phyloP scores from a whole-genome alignment of 2,329 filamentous ascomycete genomes.

The Epichloe sp. region DNA sequence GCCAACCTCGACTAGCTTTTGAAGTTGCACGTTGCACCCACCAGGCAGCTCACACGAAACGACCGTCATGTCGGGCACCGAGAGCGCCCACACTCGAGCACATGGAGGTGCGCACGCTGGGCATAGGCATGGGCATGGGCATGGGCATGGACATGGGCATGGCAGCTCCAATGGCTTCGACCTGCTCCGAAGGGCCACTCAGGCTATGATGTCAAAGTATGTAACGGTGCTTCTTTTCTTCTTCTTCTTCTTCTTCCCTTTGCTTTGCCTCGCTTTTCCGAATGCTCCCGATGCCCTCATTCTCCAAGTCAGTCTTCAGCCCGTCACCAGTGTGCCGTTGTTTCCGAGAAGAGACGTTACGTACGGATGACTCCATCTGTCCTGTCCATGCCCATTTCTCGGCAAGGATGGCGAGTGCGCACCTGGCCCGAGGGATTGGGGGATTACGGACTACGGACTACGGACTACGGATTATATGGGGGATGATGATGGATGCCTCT shows the following conservation, averaged over 20 bases:
- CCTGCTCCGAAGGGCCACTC: conserved; percentile 46
- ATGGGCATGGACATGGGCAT: conserved; percentile 4
- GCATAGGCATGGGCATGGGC: conserved; percentile 2
- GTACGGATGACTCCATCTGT: too few relatives aligned
- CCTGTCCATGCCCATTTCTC: neutral
- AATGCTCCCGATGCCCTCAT: neutral
- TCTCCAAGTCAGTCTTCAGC: neutral
- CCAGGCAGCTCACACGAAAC: neutral
- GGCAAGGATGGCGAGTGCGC: neutral
- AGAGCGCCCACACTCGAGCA: conserved; percentile 18
- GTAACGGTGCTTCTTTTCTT: conserved; percentile 15
- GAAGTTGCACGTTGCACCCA: neutral
- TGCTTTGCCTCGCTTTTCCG: too few relatives aligned
- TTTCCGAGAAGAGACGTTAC: neutral
- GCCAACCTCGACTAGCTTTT: neutral
- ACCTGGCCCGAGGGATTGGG: neutral
- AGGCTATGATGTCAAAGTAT: conserved; percentile 51
- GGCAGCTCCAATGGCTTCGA: conserved; percentile 35
- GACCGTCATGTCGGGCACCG: conserved; percentile 35
- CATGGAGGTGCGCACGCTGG: conserved; percentile 10
- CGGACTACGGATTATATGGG: too few relatives aligned
- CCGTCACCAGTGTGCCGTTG: neutral
- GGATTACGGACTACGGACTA: too few relatives aligned
- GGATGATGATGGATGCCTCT: neutral
- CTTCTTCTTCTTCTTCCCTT: neutral